Evolutionary conservation across 495 filamentous ascomycete genomes (phyloP), one percentile per base, ranked within the genome.

Genomic region (Aspergillus taichungensis): DNA sequence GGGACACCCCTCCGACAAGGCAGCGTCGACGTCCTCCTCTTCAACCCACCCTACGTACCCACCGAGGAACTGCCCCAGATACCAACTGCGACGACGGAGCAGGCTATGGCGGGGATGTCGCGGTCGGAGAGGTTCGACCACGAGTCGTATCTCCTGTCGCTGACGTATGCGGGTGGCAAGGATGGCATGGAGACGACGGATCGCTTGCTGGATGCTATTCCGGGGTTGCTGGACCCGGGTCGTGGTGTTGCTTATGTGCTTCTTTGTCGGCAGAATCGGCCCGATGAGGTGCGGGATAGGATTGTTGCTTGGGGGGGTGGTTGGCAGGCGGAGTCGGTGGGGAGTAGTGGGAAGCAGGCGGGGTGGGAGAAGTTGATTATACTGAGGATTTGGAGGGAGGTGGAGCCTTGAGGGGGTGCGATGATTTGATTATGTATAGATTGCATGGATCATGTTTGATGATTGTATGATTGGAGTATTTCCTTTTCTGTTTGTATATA

Each of bases 31-130:
- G 75, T 98, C 14, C 69, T 97, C 28, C 74, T 98, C 30, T 97
- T 97, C 74, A 98, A 98, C 59, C 92, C 92, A 30, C 92, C 92
- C 0, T 98, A 98, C 54, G 92, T 97, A 6, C 92, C 92, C 5
- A 90, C 88, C 1, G 66, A 76, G 11, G 75, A 78, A n/a, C 54
- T 94, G 27, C 90, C 84, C 1, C 45, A 64, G 7, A 45, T 77
- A 1, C 68, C 66, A 8, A 55, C 57, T 1, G 46, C 62, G 2
- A 51, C 54, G 8, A 61, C 59, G 30, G 55, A 54, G 30, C 54
- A 46, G 6, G 41, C 29, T 5, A 30, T 35, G 29, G 31, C 51
- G 9, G 37, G 54, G 3, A 43, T 68, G 36, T 57, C 58, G 29
- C 52, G 51, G 8, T 60, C 52, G 34, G 66, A 35, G 11, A 65